phyloP scores from a whole-genome alignment of 1,284 basidiomycete genomes.

The Apiotrichum montevideense region DNA sequence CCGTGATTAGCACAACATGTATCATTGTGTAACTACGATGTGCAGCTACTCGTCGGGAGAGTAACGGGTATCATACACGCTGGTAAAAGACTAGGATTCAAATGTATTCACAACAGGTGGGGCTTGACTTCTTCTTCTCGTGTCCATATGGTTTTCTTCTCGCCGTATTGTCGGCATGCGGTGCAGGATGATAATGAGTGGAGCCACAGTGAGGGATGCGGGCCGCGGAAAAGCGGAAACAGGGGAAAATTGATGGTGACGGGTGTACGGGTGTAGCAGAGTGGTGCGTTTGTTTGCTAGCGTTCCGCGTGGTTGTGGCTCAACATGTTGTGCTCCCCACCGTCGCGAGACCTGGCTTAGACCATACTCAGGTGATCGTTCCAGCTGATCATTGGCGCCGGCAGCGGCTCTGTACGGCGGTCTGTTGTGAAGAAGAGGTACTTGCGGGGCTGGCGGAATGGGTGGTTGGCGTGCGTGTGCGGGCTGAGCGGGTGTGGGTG shows the following conservation, averaged over 20 bases:
- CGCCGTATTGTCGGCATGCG: not conserved
- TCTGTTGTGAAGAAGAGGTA: not conserved
- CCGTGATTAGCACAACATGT: slow-evolving; percentile 3
- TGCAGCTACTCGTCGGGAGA: not conserved
- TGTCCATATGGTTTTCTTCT: not conserved
- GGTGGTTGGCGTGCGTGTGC: not conserved
- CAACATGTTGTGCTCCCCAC: not conserved
- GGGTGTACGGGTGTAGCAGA: too few species aligned
- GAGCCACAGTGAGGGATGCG: not conserved
- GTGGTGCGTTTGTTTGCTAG: too few species aligned
- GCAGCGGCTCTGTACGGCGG: slow-evolving; percentile 2
- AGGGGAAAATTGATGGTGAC: too few species aligned
- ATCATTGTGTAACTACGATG: not conserved
- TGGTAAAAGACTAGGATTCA: too few species aligned
- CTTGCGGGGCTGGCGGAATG: slow-evolving; percentile 1
- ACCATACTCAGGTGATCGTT: slow-evolving; percentile 25
- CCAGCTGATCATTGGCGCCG: slow-evolving; percentile 15
- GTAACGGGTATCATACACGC: not conserved
- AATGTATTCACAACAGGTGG: not conserved
- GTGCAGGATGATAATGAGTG: not conserved
- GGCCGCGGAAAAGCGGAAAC: not conserved
- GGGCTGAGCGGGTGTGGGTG: slow-evolving; percentile 1
- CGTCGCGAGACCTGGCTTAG: not conserved
- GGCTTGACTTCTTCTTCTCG: not conserved
- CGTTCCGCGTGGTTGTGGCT: not conserved